Evolutionary conservation across 805 yeast genomes (phyloP).

Genomic region (Cephaloascus fragrans): DNA sequence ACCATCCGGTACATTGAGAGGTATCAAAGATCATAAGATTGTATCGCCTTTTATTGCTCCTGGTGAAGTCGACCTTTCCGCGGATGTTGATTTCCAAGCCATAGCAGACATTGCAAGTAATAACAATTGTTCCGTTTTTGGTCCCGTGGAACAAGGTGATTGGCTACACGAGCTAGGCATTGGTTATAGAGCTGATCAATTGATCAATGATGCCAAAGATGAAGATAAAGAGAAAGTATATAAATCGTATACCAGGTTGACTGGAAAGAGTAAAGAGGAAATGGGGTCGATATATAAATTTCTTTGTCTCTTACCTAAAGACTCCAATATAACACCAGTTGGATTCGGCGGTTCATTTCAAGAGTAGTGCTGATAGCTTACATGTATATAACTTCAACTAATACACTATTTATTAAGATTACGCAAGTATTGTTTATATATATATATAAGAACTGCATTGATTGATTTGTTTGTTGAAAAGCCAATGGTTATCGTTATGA

Average conservation of each 20-base stretch:
- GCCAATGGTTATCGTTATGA: no score
- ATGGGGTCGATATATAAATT: slow-evolving; percentile 80
- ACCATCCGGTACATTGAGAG: slow-evolving; percentile 68
- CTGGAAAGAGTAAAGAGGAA: slow-evolving; percentile 45
- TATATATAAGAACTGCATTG: no score
- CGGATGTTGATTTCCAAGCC: slow-evolving; percentile 74
- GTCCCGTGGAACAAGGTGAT: slow-evolving; percentile 69
- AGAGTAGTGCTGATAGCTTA: no score
- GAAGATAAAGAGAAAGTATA: slow-evolving; percentile 44
- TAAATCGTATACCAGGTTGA: slow-evolving; percentile 51
- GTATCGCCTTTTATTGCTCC: slow-evolving; percentile 70
- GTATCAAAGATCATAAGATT: slow-evolving; percentile 60
- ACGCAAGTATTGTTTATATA: no score
- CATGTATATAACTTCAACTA: no score
- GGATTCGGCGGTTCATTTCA: slow-evolving; percentile 36
- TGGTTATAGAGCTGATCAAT: slow-evolving; percentile 55
- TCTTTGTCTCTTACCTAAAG: slow-evolving; percentile 47
- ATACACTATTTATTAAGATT: no score
- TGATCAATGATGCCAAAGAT: slow-evolving; percentile 31
- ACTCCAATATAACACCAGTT: slow-evolving; percentile 27
- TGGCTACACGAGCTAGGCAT: slow-evolving; percentile 73
- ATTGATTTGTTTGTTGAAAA: no score
- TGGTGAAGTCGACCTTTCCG: slow-evolving; percentile 73
- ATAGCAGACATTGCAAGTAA: slow-evolving; percentile 25
- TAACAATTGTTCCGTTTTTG: slow-evolving; percentile 24